phyloP scores from a whole-genome alignment of 768 basidiomycete species.

The Tubosaeta sp. region DNA sequence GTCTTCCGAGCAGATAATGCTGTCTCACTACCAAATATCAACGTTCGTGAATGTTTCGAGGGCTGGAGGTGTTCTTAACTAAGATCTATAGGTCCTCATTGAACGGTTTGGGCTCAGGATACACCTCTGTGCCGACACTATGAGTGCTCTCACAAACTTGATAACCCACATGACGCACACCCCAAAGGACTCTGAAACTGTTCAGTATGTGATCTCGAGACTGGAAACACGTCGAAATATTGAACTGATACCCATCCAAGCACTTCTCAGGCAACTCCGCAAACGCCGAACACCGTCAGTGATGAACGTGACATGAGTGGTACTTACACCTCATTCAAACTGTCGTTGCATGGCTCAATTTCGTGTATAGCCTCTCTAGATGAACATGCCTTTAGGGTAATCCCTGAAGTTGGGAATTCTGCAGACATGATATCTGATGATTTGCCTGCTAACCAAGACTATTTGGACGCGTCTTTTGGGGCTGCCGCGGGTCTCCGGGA shows the following conservation, averaged over 20 bases:
- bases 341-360: conserved; percentile 1
- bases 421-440: conserved; percentile 92
- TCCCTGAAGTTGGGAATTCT: conserved; percentile 72
- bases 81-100: conserved; percentile 45
- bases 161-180: conserved; percentile 46
- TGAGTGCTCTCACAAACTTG: conserved; percentile 54
- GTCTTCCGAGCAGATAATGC: conserved; percentile 31
- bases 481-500: conserved; percentile 72
- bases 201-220: conserved; percentile 17
- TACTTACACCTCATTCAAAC: conserved; percentile 6
- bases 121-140: conserved; percentile 77
- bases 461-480: conserved; percentile 79
- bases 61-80: background rate
- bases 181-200: conserved; percentile 32
- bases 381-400: conserved; percentile 69
- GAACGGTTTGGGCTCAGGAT: conserved; percentile 50
- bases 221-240: background rate
- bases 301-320: conserved; percentile 26
- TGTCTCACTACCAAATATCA: conserved; percentile 32
- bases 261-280: conserved; percentile 1
- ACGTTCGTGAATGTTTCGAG: conserved; percentile 30
- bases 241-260: conserved; percentile 8
- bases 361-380: conserved; percentile 62
- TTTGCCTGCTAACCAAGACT: conserved; percentile 83
- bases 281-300: conserved; percentile 3